Percentiles rank a stretch among this genome's conserved stretches.
phyloP scores from a whole-genome alignment of 192 early-diverging fungal genomes.

The Chytriomyces sp. region DNA sequence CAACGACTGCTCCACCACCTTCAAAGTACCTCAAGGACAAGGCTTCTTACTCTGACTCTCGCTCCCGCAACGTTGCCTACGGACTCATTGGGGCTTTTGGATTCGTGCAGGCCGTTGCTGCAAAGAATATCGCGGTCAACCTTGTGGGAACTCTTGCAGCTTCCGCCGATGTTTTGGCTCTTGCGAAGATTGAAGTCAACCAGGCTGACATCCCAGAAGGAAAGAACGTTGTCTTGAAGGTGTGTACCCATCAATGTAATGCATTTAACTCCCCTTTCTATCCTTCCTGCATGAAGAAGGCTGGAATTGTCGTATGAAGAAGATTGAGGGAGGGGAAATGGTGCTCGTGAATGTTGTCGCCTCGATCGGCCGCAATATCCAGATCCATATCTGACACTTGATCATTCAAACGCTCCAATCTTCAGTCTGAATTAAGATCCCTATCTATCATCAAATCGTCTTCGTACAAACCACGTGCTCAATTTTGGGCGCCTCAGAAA shows the following conservation, averaged over 20 bases:
- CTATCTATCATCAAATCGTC: too few species aligned
- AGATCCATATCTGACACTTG: too few species aligned
- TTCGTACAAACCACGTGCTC: too few species aligned
- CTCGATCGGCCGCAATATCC: not conserved
- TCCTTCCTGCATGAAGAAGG: not conserved
- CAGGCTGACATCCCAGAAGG: constrained; percentile 91
- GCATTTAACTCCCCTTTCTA: not conserved
- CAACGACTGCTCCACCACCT: constrained; percentile 36
- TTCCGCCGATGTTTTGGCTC: constrained; percentile 96
- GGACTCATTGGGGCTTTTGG: constrained; percentile 92
- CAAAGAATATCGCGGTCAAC: constrained; percentile 88
- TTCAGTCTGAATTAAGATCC: too few species aligned
- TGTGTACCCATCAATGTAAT: not conserved
- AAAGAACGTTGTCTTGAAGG: constrained; percentile 94
- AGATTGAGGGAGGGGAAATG: constrained; percentile 23
- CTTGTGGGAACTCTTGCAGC: constrained; percentile 86
- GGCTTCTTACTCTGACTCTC: constrained; percentile 43
- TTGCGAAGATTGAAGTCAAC: constrained; percentile 97
- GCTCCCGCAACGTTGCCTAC: constrained; percentile 76
- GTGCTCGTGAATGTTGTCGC: not conserved
- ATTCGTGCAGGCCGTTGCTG: constrained; percentile 77
- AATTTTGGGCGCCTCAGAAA: too few species aligned
- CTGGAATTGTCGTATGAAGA: not conserved
- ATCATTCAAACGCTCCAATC: too few species aligned
- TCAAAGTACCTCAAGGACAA: constrained; percentile 46